These are phyloP conservation scores for Toxicodendron radicans DNA, from an alignment of 345 rosid species.

Conservation along the genomic window DNA sequence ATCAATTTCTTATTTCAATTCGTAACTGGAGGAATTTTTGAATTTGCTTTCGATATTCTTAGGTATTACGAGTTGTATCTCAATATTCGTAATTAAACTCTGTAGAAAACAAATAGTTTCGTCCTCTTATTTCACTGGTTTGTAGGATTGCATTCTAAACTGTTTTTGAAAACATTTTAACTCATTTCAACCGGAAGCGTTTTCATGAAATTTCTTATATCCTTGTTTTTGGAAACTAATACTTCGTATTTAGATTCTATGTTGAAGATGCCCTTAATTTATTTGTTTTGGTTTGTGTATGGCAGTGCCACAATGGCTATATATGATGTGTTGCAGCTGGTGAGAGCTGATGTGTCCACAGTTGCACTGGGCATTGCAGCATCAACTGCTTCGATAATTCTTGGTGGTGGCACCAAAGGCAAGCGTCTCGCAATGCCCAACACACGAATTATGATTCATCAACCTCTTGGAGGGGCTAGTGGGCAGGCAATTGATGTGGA, in stretches of 20 bases:
- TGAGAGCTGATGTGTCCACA: constrained; percentile 91
- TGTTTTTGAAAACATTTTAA: too few species aligned
- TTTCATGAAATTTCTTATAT: too few species aligned
- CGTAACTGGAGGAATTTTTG: too few species aligned
- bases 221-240: too few species aligned
- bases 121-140: too few species aligned
- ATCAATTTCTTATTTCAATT: not conserved
- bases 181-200: too few species aligned
- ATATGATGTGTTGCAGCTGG: constrained; percentile 84
- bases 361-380: constrained; percentile 86
- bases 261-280: not conserved
- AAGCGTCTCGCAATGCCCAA: constrained; percentile 97
- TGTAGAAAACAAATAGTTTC: too few species aligned
- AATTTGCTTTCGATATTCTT: too few species aligned
- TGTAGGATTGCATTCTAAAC: too few species aligned
- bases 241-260: too few species aligned
- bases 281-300: constrained; percentile 7
- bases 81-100: too few species aligned
- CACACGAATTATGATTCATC: constrained; percentile 91
- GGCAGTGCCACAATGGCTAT: constrained; percentile 95
- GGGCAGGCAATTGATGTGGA: constrained; percentile 87
- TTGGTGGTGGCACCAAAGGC: constrained; percentile 93
- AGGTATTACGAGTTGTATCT: too few species aligned
- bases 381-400: constrained; percentile 87
- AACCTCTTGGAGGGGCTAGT: constrained; percentile 90